These are phyloP conservation scores for Stenocarpella maydis DNA, from an alignment of 2,329 filamentous ascomycete species.

Conservation along the genomic window DNA sequence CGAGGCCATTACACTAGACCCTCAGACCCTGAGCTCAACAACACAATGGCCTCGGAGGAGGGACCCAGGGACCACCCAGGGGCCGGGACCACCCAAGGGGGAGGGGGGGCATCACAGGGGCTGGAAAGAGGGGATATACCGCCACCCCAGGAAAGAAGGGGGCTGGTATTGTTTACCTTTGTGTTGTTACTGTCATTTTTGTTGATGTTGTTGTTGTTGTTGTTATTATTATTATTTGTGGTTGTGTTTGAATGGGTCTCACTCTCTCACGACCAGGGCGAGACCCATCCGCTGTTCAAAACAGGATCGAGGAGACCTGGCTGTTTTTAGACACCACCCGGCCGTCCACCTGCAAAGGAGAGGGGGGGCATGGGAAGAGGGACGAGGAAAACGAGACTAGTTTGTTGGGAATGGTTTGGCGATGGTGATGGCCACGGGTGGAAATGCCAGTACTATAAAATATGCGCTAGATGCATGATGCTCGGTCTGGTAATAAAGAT, in stretches of 20 bases:
- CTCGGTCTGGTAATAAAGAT: too few relatives aligned
- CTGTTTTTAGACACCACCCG: conserved; percentile 19
- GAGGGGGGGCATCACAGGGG: too few relatives aligned
- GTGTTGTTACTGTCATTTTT: conserved; percentile 23
- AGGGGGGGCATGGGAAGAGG: too few relatives aligned
- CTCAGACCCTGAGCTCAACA: conserved; percentile 14
- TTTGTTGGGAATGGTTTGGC: too few relatives aligned
- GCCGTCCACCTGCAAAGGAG: neutral
- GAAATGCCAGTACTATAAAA: too few relatives aligned
- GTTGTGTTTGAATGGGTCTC: conserved; percentile 29
- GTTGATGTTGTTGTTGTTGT: neutral
- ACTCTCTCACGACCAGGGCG: conserved; percentile 29
- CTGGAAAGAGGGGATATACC: neutral
- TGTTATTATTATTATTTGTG: conserved; percentile 16
- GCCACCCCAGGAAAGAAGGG: conserved; percentile 16
- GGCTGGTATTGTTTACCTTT: conserved; percentile 11
- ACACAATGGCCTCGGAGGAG: neutral
- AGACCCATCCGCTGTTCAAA: conserved; percentile 25
- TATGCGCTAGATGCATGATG: too few relatives aligned
- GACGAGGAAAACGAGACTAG: too few relatives aligned
- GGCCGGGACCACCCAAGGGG: too few relatives aligned
- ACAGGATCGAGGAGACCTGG: conserved; percentile 8
- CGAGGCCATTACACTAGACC: neutral
- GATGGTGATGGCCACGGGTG: too few relatives aligned
- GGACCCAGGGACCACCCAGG: neutral